These are phyloP conservation scores for Hypoxylon sp. DNA, from an alignment of 2,329 filamentous ascomycete species.

Conservation along the genomic window DNA sequence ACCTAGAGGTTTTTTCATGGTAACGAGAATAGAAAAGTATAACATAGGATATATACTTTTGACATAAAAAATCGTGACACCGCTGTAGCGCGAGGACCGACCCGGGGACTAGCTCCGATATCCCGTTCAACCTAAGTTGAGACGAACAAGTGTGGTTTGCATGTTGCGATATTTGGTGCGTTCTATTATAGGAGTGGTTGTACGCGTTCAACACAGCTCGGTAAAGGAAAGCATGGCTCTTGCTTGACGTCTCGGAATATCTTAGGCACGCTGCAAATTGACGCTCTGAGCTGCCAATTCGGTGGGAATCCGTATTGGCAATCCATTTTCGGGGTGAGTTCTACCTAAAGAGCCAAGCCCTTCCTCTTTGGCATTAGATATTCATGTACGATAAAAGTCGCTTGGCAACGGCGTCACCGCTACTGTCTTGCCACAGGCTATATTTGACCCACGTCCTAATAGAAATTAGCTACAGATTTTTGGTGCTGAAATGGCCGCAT, in stretches of 20 bases:
- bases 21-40: slow-evolving; percentile 2
- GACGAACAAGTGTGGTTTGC: slow-evolving; percentile 17
- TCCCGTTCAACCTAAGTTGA: slow-evolving; percentile 14
- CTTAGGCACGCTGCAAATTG: slow-evolving; percentile 12
- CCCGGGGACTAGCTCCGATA: slow-evolving; percentile 27
- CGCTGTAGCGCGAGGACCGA: slow-evolving; percentile 12
- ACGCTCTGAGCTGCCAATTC: slow-evolving; percentile 11
- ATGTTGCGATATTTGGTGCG: slow-evolving; percentile 8
- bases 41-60: slow-evolving; percentile 6
- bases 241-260: slow-evolving; percentile 3
- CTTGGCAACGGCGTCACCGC: slow-evolving; percentile 41
- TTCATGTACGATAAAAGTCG: slow-evolving; percentile 13
- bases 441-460: slow-evolving; percentile 24
- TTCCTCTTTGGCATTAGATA: slow-evolving; percentile 20
- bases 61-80: slow-evolving; percentile 9
- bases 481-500: slow-evolving; percentile 19
- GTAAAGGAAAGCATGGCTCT: slow-evolving; percentile 11
- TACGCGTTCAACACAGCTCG: slow-evolving; percentile 16
- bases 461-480: slow-evolving; percentile 12
- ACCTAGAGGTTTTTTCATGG: slow-evolving; percentile 4
- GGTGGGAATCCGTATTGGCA: slow-evolving; percentile 15
- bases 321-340: slow-evolving; percentile 11
- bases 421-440: slow-evolving; percentile 25
- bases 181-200: slow-evolving; percentile 14
- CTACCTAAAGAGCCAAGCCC: slow-evolving; percentile 16